Evolutionary conservation across 2,329 filamentous ascomycete species (phyloP).

Genomic region (Gliomastix tumulicola): DNA sequence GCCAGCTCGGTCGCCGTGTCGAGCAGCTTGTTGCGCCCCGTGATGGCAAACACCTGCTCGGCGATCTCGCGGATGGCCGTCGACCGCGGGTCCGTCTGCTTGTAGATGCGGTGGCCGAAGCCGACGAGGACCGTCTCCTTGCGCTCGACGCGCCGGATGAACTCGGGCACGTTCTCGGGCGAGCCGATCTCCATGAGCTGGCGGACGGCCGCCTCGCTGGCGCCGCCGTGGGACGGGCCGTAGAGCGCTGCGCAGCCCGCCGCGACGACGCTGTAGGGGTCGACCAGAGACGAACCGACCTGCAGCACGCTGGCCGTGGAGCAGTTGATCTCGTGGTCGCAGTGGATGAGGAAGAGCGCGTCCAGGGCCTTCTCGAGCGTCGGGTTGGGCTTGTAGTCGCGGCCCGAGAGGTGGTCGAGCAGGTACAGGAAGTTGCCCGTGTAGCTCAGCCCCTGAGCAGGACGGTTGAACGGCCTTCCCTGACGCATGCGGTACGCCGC

Average conservation of each 20-base stretch:
- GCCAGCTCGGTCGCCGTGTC: constrained; percentile 39
- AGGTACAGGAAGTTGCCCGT: constrained; percentile 49
- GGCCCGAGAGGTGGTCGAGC: constrained; percentile 40
- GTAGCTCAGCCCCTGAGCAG: constrained; percentile 39
- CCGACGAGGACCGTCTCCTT: constrained; percentile 45
- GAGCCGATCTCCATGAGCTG: constrained; percentile 44
- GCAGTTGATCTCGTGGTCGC: constrained; percentile 53
- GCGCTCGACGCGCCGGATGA: constrained; percentile 41
- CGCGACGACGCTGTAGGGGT: constrained; percentile 46
- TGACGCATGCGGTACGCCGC: constrained; percentile 45
- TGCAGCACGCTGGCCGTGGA: constrained; percentile 49
- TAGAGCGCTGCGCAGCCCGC: constrained; percentile 46
- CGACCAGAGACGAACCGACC: constrained; percentile 47
- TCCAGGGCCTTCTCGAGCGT: constrained; percentile 43
- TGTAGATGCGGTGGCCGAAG: constrained; percentile 48
- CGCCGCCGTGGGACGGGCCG: constrained; percentile 53
- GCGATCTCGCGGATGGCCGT: constrained; percentile 41
- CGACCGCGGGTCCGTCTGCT: constrained; percentile 45
- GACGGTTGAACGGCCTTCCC: constrained; percentile 41
- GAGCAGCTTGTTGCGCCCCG: constrained; percentile 41
- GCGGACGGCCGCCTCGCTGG: constrained; percentile 48
- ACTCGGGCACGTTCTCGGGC: constrained; percentile 39
- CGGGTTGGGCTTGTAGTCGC: constrained; percentile 39
- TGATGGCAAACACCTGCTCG: constrained; percentile 41
- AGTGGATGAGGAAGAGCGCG: constrained; percentile 46